Evolutionary conservation across 2,329 filamentous ascomycete species (phyloP), one percentile per base, ranked within the genome.

Genomic region (Fusarium hainanense): DNA sequence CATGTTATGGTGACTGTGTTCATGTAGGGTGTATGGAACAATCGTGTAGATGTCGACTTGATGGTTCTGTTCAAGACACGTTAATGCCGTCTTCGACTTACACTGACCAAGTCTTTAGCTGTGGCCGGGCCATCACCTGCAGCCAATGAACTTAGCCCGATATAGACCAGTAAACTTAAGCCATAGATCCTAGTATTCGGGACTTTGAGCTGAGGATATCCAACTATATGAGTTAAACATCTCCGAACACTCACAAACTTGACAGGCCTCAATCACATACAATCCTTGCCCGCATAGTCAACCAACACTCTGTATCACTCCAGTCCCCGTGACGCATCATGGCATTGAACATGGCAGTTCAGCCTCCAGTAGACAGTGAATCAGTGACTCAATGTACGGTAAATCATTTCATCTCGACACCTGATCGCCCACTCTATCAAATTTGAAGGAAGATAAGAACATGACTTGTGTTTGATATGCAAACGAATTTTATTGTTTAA

Each of bases 221-320:
- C 34, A 37, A 37, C 34, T n/a, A 37, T 37, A n/a, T 37, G 18
- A 37, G 10, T 37, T 37, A 12, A 37, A 37, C 10, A 7, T n/a
- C 18, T n/a, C 34, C 34, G 23, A 16, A 42, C 7, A 12, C 23
- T 21, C 49, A 12, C 20, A 1, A 20, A 52, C 32, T 12, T 28
- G 34, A 52, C 13, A 28, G 49, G 49, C 62, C 62, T 61, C 42
- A 61, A 49, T 32, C 30, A 54, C 30, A 46, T 20, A 25, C 21
- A n/a, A 21, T 27, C 54, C 18, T 20, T 46, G 25, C 16, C 23
- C 59, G 48, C 63, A 66, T 61, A 18, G 32, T 65, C 27, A 41
- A 40, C 41, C 20, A 32, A 41, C 18, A 27, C 37, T 34, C 20
- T 25, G 61, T 54, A 49, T 54, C 41, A 61, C 61, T 27, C 5